These are phyloP conservation scores for Ophiostoma fasciatum DNA, from an alignment of 2,329 filamentous ascomycete genomes.

Conservation along the genomic window DNA sequence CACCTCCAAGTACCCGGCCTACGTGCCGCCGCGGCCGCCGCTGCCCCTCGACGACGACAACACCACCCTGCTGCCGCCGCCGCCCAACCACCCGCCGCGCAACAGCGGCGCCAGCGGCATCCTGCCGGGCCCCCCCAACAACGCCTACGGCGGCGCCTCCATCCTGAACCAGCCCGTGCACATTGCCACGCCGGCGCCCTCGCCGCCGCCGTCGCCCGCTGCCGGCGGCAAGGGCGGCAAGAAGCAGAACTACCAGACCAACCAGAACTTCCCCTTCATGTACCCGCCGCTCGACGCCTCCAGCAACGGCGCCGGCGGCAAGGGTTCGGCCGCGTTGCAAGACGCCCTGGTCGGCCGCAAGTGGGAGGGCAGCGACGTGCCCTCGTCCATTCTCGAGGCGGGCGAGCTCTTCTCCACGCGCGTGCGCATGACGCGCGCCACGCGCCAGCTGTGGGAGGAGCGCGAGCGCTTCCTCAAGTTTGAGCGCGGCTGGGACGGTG, in stretches of 20 bases:
- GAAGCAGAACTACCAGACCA: conserved; percentile 98
- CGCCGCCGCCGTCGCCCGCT: conserved; percentile 78
- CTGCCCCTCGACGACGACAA: conserved; percentile 83
- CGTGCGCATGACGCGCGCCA: conserved; percentile 81
- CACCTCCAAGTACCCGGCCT: conserved; percentile 93
- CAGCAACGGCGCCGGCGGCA: conserved; percentile 82
- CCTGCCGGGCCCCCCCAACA: conserved; percentile 39
- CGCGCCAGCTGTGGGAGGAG: conserved; percentile 89
- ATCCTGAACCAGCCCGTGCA: conserved; percentile 94
- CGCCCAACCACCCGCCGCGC: conserved; percentile 58
- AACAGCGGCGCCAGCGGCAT: conserved; percentile 47
- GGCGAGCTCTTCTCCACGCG: conserved; percentile 81
- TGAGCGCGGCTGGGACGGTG: conserved; percentile 70
- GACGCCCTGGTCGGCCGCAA: conserved; percentile 65
- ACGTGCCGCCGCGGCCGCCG: conserved; percentile 71
- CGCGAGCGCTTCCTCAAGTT: conserved; percentile 82
- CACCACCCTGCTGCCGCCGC: conserved; percentile 74
- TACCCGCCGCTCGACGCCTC: conserved; percentile 84
- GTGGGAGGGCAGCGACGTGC: conserved; percentile 91
- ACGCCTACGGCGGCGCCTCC: conserved; percentile 48
- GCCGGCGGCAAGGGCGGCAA: conserved; percentile 87
- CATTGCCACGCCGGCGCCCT: conserved; percentile 95
- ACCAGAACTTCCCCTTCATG: conserved; percentile 96
- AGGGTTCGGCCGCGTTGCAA: conserved; percentile 68
- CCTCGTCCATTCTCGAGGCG: conserved; percentile 86